Percentiles rank a stretch among this genome's conserved stretches.
Conservation (phyloP, 1,284 basidiomycete species). For the Malassezia equina region DNA sequence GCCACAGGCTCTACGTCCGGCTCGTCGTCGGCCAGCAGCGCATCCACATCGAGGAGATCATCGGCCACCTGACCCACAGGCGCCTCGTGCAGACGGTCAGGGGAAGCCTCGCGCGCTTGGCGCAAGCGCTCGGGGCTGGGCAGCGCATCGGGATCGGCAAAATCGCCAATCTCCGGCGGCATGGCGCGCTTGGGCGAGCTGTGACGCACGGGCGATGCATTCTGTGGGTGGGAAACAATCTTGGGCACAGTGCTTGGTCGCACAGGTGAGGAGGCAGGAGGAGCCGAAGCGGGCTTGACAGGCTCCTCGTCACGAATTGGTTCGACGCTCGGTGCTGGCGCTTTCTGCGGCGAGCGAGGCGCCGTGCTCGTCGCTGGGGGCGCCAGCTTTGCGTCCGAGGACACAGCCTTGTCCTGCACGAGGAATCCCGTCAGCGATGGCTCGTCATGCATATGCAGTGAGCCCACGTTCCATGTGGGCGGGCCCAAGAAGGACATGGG, state of each 20-base stretch:
- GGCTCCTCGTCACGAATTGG: too few relatives aligned
- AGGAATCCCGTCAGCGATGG: neutral
- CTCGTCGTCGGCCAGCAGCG: neutral
- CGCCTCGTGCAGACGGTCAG: neutral
- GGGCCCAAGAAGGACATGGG: constrained; percentile 3
- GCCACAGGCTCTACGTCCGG: neutral
- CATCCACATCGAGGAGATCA: constrained; percentile 1
- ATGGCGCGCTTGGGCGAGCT: neutral
- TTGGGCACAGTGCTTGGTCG: neutral
- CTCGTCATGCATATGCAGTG: neutral
- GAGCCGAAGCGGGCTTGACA: too few relatives aligned
- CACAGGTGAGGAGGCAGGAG: too few relatives aligned
- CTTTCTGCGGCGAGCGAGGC: neutral
- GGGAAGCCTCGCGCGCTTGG: neutral
- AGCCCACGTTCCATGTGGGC: neutral
- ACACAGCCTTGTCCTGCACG: neutral
- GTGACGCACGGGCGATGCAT: neutral
- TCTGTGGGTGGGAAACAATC: neutral
- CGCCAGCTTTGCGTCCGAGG: too few relatives aligned
- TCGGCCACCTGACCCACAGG: neutral
- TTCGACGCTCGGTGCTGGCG: too few relatives aligned
- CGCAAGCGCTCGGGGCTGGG: neutral
- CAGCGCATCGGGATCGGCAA: neutral
- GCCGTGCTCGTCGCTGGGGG: neutral
- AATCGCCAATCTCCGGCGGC: neutral